phyloP scores from a whole-genome alignment of 176 grass and related monocot species.

The Hordeum marinum region DNA sequence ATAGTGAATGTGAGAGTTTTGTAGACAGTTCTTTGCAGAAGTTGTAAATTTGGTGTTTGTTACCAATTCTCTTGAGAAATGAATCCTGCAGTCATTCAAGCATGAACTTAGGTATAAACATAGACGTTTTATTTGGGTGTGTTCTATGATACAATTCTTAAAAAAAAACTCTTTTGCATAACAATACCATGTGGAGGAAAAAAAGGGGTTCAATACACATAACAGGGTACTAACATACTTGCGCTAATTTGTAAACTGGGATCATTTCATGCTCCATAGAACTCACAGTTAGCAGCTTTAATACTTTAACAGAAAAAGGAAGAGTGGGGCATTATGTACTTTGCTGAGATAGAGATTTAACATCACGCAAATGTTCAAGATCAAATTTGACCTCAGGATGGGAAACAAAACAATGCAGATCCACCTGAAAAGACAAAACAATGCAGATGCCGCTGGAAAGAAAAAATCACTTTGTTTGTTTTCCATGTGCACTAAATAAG shows the following conservation, averaged over 20 bases:
- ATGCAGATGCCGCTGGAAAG: background rate
- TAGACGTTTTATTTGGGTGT: constrained; percentile 7
- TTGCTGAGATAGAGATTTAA: background rate
- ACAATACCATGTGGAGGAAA: constrained; percentile 13
- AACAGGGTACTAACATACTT: background rate
- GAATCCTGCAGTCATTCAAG: constrained; percentile 49
- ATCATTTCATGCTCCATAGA: background rate
- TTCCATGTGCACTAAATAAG: background rate
- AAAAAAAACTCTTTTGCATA: constrained; percentile 16
- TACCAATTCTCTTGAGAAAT: constrained; percentile 84
- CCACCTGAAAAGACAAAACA: too few relatives aligned
- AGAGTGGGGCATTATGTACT: background rate
- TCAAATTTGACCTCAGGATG: background rate
- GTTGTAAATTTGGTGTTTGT: constrained; percentile 62
- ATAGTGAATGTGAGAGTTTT: constrained; percentile 74
- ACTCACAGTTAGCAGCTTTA: background rate
- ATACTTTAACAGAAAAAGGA: constrained; percentile 9
- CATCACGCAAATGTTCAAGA: background rate
- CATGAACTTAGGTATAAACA: constrained; percentile 25
- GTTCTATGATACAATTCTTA: constrained; percentile 1
- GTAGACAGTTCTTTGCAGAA: constrained; percentile 66
- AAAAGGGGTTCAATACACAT: background rate
- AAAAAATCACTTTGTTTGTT: background rate
- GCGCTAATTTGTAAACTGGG: background rate
- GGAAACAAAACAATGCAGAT: background rate